Conservation (phyloP, 768 basidiomycete genomes). For the Psilocybe tampanensis region DNA sequence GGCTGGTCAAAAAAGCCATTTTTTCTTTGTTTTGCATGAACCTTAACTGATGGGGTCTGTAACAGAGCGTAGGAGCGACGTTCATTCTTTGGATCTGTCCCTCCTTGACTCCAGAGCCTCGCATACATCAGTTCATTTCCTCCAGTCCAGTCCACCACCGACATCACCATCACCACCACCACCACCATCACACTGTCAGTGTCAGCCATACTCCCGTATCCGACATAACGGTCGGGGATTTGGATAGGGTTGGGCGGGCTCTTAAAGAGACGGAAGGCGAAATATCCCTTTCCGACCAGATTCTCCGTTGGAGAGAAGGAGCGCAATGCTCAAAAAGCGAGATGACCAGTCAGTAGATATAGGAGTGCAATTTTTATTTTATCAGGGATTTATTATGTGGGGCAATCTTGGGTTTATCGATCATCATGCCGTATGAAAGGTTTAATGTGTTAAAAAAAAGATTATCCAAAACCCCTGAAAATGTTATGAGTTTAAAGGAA, state of each 20-base stretch:
- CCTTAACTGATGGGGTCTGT: neutral
- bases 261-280: neutral
- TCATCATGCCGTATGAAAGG: too few relatives aligned
- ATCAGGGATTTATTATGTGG: too few relatives aligned
- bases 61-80: slow-evolving; percentile 21
- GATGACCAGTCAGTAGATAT: neutral
- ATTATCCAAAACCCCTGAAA: too few relatives aligned
- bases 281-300: neutral
- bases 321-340: neutral
- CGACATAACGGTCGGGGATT: neutral
- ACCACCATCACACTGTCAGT: slow-evolving; percentile 2
- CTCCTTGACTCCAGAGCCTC: slow-evolving; percentile 23
- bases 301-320: neutral
- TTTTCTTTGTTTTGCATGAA: neutral
- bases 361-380: neutral
- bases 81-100: slow-evolving; percentile 24
- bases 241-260: slow-evolving; percentile 1
- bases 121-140: slow-evolving; percentile 21
- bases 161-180: slow-evolving; percentile 11
- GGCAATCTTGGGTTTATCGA: too few relatives aligned
- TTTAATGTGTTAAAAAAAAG: too few relatives aligned
- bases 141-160: slow-evolving; percentile 7
- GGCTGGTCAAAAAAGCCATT: neutral
- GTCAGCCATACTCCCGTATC: neutral
- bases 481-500: too few relatives aligned